Percentiles rank a stretch among this genome's conserved stretches.
These are phyloP conservation scores for Mucor piriformis DNA, from an alignment of 371 early-diverging fungal species.

Conservation along the genomic window DNA sequence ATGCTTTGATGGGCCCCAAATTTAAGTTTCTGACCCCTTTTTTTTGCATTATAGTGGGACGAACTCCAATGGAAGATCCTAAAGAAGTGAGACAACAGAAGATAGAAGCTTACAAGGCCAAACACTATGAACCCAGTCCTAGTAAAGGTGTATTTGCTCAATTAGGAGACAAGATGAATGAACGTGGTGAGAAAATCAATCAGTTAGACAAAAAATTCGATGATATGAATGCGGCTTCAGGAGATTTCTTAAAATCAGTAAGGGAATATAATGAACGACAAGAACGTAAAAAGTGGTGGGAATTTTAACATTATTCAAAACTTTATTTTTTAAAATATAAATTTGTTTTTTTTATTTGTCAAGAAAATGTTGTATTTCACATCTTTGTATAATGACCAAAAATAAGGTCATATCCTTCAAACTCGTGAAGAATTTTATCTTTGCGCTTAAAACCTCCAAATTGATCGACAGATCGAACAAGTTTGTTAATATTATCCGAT, in stretches of 20 bases:
- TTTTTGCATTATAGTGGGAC: slow-evolving; percentile 21
- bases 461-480: slow-evolving; percentile 52
- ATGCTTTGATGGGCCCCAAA: neutral
- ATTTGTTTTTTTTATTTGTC: neutral
- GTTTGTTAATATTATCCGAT: slow-evolving; percentile 40
- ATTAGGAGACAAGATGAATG: slow-evolving; percentile 53
- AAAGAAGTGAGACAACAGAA: slow-evolving; percentile 18
- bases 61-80: slow-evolving; percentile 23
- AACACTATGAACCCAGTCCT: slow-evolving; percentile 5
- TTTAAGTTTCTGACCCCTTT: neutral
- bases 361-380: too few species aligned
- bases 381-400: slow-evolving; percentile 68
- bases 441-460: slow-evolving; percentile 63
- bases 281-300: slow-evolving; percentile 61
- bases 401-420: slow-evolving; percentile 77
- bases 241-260: slow-evolving; percentile 56
- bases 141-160: slow-evolving; percentile 50
- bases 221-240: slow-evolving; percentile 57
- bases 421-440: slow-evolving; percentile 81
- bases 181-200: slow-evolving; percentile 57
- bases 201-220: slow-evolving; percentile 52
- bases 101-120: slow-evolving; percentile 21
- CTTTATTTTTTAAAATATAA: neutral
- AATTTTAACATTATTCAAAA: slow-evolving; percentile 35
- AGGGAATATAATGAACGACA: slow-evolving; percentile 60